Evolutionary conservation across 805 yeast species (phyloP).

Genomic region (Candida gorgasii): DNA sequence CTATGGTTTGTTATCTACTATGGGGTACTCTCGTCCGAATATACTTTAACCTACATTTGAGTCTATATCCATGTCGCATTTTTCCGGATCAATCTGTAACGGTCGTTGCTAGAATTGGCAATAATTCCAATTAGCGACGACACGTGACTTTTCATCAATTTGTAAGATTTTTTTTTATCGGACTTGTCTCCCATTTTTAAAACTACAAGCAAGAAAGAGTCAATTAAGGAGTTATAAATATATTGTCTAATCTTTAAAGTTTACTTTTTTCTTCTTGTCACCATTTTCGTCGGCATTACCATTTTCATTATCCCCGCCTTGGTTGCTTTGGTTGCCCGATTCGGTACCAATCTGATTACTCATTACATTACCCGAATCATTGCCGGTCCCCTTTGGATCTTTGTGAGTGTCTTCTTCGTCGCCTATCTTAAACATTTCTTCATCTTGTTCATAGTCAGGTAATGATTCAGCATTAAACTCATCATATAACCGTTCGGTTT

Average conservation of each 20-base stretch:
- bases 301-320: neutral
- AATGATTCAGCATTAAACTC: constrained; percentile 39
- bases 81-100: neutral
- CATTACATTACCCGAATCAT: too few species aligned
- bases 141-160: constrained; percentile 4
- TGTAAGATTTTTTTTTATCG: too few species aligned
- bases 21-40: too few species aligned
- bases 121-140: too few species aligned
- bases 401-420: constrained; percentile 37
- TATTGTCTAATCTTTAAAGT: constrained; percentile 10
- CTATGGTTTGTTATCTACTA: too few species aligned
- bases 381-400: neutral
- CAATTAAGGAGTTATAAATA: neutral
- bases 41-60: too few species aligned
- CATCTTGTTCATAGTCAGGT: constrained; percentile 34
- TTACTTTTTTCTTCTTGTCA: constrained; percentile 7
- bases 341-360: too few species aligned
- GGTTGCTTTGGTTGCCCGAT: too few species aligned
- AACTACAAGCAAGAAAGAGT: too few species aligned
- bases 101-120: neutral
- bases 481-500: constrained; percentile 42
- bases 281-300: neutral
- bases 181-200: too few species aligned
- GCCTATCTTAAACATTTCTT: constrained; percentile 42
- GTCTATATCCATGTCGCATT: neutral